These are phyloP conservation scores for Dactylonectria macrodidyma DNA, from an alignment of 2,329 filamentous ascomycete genomes.

Conservation along the genomic window DNA sequence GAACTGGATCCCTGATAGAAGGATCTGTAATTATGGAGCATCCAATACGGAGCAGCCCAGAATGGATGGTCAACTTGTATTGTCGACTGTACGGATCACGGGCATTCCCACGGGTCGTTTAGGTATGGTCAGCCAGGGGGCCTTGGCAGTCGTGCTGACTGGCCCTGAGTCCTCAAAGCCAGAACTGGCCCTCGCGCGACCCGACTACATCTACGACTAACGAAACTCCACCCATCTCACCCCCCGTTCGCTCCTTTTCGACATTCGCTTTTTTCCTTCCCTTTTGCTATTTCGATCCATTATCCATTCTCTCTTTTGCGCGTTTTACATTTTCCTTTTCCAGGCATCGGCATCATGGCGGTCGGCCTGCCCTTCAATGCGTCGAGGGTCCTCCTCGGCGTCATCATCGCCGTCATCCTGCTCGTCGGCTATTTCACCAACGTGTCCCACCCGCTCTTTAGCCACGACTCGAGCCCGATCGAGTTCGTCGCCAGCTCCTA, in stretches of 20 bases:
- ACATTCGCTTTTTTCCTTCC: too few species aligned
- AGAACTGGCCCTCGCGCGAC: neutral
- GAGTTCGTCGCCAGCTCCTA: constrained; percentile 42
- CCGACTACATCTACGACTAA: neutral
- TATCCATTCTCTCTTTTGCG: neutral
- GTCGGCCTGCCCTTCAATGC: constrained; percentile 35
- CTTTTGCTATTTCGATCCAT: too few species aligned
- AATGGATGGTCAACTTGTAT: neutral
- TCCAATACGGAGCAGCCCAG: neutral
- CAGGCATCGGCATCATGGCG: constrained; percentile 32
- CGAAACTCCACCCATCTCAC: neutral
- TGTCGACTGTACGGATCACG: too few species aligned
- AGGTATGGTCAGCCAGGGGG: neutral
- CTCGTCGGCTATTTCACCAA: constrained; percentile 36
- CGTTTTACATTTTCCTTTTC: constrained; percentile 11
- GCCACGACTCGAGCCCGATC: constrained; percentile 18
- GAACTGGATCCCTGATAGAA: neutral
- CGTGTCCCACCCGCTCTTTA: constrained; percentile 23
- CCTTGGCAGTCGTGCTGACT: neutral
- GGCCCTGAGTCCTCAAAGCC: neutral
- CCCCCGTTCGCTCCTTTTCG: too few species aligned
- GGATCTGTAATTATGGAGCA: neutral
- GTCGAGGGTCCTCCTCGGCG: constrained; percentile 34
- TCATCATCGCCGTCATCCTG: constrained; percentile 35
- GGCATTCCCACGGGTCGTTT: too few species aligned